These are phyloP conservation scores for Nicotiana tabacum DNA, from an alignment of 257 asterid genomes.

Conservation along the genomic window DNA sequence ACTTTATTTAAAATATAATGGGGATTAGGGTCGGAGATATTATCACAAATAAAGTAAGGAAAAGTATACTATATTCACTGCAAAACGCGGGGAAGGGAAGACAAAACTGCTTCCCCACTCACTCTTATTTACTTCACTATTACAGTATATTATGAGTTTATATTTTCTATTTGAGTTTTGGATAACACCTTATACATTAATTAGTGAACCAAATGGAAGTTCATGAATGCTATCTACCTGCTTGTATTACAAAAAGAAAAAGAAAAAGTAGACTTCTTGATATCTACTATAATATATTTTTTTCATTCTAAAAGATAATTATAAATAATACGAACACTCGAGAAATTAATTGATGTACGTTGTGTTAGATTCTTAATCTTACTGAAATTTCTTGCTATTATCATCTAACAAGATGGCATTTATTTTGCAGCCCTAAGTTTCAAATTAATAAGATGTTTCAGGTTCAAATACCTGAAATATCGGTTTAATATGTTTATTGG, in stretches of 20 bases:
- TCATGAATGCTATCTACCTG: no score
- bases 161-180: no score
- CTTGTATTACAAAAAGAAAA: neutral
- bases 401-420: neutral
- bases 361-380: neutral
- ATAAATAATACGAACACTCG: neutral
- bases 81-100: constrained; percentile 7
- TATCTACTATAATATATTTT: neutral
- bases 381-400: neutral
- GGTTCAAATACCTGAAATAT: no score
- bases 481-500: no score
- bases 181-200: no score
- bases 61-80: neutral
- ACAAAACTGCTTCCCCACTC: constrained; percentile 8
- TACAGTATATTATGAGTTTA: no score
- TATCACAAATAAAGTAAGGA: neutral
- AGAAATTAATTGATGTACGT: neutral
- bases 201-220: no score
- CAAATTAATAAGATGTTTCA: no score
- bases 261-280: neutral
- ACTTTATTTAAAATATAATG: neutral
- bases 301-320: neutral
- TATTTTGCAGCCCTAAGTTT: neutral
- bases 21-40: neutral
- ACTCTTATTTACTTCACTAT: neutral